These are phyloP conservation scores for Ploettnerulaceae sp. DNA, from an alignment of 2,329 filamentous ascomycete species.

Conservation along the genomic window DNA sequence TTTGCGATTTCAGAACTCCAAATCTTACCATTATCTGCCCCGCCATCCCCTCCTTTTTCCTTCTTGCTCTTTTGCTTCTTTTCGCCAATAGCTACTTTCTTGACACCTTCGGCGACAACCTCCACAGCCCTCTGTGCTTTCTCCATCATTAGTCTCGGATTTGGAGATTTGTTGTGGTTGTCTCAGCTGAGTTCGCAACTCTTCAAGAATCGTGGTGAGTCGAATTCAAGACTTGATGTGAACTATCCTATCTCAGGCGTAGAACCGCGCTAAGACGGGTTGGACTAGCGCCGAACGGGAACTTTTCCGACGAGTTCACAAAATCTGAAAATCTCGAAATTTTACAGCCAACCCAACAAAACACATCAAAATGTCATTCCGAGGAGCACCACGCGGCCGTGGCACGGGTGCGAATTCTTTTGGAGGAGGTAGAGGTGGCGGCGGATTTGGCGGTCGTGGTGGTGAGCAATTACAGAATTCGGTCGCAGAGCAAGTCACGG, in stretches of 20 bases:
- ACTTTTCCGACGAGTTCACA: constrained; percentile 15
- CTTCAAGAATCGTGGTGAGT: not conserved
- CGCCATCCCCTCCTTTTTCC: constrained; percentile 46
- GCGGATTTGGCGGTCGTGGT: constrained; percentile 44
- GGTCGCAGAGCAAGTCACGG: constrained; percentile 10
- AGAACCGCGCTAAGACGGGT: constrained; percentile 1
- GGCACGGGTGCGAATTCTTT: constrained; percentile 43
- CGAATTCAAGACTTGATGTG: no score
- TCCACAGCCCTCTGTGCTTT: constrained; percentile 44
- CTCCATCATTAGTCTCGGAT: constrained; percentile 40
- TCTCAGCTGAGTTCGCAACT: constrained; percentile 8
- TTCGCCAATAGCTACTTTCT: constrained; percentile 52
- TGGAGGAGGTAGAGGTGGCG: constrained; percentile 46
- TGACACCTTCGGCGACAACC: constrained; percentile 51
- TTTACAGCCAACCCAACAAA: constrained; percentile 34
- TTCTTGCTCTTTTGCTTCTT: constrained; percentile 41
- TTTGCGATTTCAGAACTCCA: not conserved
- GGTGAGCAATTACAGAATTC: constrained; percentile 18
- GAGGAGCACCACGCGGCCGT: constrained; percentile 55
- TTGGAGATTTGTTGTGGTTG: constrained; percentile 14
- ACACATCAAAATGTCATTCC: constrained; percentile 37
- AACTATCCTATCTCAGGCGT: no score
- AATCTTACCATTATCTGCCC: constrained; percentile 23
- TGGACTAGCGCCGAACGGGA: constrained; percentile 1
- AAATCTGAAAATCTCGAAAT: constrained; percentile 13